Evolutionary conservation across 208 protist genomes (phyloP).

Genomic region (Trypanosomatidae sp.): DNA sequence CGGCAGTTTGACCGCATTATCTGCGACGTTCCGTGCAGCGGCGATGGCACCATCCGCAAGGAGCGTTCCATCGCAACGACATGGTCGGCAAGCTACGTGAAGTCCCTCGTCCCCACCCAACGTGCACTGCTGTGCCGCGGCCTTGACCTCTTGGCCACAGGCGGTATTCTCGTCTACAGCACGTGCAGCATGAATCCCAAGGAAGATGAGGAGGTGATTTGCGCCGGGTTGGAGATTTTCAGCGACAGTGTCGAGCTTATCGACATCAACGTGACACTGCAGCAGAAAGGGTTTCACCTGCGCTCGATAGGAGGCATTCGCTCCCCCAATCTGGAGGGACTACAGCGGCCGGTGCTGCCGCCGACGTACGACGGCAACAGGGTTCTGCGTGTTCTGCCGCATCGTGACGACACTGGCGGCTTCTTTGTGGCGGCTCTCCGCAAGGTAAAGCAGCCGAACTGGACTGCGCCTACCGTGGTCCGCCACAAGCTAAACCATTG

Average conservation of each 20-base stretch:
- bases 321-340: conserved; percentile 48
- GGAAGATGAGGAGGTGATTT: conserved; percentile 97
- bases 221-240: conserved; percentile 74
- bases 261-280: conserved; percentile 73
- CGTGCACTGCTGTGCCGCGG: conserved; percentile 84
- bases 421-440: conserved; percentile 92
- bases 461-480: conserved; percentile 36
- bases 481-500: conserved; percentile 86
- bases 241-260: conserved; percentile 80
- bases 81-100: conserved; percentile 86
- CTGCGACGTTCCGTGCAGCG: conserved; percentile 96
- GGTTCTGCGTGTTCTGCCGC: conserved; percentile 84
- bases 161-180: conserved; percentile 95
- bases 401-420: conserved; percentile 88
- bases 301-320: conserved; percentile 66
- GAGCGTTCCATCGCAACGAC: conserved; percentile 74
- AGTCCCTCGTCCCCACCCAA: conserved; percentile 88
- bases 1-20: conserved; percentile 91
- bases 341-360: conserved; percentile 41
- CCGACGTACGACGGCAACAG: conserved; percentile 65
- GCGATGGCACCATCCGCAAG: conserved; percentile 96
- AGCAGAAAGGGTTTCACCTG: conserved; percentile 41
- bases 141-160: conserved; percentile 75
- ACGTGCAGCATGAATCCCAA: conserved; percentile 97
- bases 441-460: conserved; percentile 57